phyloP scores from a whole-genome alignment of 805 yeast species.

The Cyberlindnera maclurae region DNA sequence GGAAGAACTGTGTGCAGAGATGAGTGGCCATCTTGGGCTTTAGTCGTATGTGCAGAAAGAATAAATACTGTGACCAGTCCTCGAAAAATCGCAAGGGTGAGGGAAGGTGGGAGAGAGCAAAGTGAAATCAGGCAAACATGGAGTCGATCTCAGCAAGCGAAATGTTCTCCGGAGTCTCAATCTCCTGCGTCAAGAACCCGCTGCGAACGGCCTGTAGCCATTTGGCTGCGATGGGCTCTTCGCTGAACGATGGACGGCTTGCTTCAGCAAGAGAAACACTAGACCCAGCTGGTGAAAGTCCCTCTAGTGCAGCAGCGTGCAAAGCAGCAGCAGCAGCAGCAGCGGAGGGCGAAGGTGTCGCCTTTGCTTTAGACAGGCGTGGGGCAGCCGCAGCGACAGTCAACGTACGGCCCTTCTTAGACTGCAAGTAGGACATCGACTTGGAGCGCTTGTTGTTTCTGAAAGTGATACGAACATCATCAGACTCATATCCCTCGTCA shows the following conservation, averaged over 20 bases:
- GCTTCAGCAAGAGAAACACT: slow-evolving; percentile 22
- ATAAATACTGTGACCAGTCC: background rate
- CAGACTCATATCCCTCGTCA: slow-evolving; percentile 29
- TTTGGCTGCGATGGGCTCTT: slow-evolving; percentile 37
- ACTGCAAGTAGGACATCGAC: slow-evolving; percentile 50
- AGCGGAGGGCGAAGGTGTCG: slow-evolving; percentile 52
- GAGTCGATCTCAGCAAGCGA: slow-evolving; percentile 63
- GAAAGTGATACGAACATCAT: slow-evolving; percentile 34
- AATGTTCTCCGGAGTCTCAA: slow-evolving; percentile 71
- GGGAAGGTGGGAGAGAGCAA: background rate
- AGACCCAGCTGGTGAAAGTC: slow-evolving; percentile 35
- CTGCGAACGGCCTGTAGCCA: slow-evolving; percentile 72
- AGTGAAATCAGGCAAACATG: slow-evolving; percentile 27
- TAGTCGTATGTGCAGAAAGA: no score
- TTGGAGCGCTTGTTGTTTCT: slow-evolving; percentile 51
- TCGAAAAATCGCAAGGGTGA: background rate
- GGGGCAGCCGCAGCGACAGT: slow-evolving; percentile 86
- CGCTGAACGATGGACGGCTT: slow-evolving; percentile 7
- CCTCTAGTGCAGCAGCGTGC: slow-evolving; percentile 58
- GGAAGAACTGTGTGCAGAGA: no score
- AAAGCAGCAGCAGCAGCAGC: slow-evolving; percentile 72
- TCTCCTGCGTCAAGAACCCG: slow-evolving; percentile 73
- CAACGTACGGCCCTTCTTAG: slow-evolving; percentile 38
- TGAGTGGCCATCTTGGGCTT: no score
- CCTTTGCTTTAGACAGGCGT: slow-evolving; percentile 57